Evolutionary conservation across 495 filamentous ascomycete species (phyloP), one percentile per base, ranked within the genome.

Genomic region (Xylaria cubensis): DNA sequence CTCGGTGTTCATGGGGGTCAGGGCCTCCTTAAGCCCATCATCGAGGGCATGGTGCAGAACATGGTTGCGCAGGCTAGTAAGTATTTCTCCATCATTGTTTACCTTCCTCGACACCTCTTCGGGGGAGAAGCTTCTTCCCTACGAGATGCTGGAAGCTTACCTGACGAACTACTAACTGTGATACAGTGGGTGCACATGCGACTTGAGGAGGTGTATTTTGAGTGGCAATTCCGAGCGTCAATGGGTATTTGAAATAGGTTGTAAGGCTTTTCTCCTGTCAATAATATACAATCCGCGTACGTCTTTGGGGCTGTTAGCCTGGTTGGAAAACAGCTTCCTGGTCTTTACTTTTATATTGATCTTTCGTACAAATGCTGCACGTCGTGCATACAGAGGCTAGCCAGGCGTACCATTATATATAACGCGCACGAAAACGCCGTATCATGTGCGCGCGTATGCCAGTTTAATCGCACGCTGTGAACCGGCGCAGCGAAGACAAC

Each of bases 21-120:
- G 24, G 85, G 88, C 36, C 73, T 79, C 6, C 86, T 89, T 1
- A 80, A 77, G 73, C 87, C 88, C 0, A 84, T 96, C 62, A 77
- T 98, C 80, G 92, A 97, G 85, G 93, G 92, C 82, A 91, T 98
- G 86, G 92, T 98, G 17, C 83, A 86, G 77, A 87, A 88, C 73
- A 85, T 97, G 73, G 92, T 97, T 51, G 92, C 94, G 64, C 89
- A 92, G 83, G 90, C 86, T 80, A 72, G 70, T 72, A 46, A 72
- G 70, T 61, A 0, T 32, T 15, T 2, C 46, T 34, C 10, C 21
- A n/a, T 10, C 21, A 44, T 8, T 61, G 36, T 17, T 42, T 46
- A 9, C 26, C 24, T 69, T 55, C 41, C 26, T 19, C 29, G 65
- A 13, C 8, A 34, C 15, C n/a, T 1, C 39, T 19, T 0, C 39